Conservation (phyloP, 495 filamentous ascomycete species). For the Thermochaetoides thermophila region DNA sequence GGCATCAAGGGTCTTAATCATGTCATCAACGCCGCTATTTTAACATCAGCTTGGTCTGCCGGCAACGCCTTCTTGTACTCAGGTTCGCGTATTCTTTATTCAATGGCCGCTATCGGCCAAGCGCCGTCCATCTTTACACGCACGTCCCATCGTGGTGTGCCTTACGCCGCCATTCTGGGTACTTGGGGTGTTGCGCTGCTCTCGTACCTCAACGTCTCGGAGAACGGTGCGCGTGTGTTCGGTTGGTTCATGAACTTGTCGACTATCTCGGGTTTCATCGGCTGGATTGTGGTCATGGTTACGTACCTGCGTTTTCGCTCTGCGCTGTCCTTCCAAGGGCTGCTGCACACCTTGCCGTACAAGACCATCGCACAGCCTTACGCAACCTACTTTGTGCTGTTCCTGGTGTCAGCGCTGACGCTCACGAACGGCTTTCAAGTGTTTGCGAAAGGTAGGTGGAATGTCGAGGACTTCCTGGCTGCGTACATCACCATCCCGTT, state of each 20-base stretch:
- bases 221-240: constrained; percentile 42
- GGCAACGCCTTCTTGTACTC: constrained; percentile 74
- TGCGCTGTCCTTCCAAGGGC: constrained; percentile 23
- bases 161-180: constrained; percentile 44
- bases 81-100: constrained; percentile 63
- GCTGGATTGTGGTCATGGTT: constrained; percentile 34
- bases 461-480: constrained; percentile 26
- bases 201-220: constrained; percentile 46
- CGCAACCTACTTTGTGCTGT: constrained; percentile 22
- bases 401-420: constrained; percentile 25
- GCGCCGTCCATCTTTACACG: constrained; percentile 43
- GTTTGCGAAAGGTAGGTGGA: constrained; percentile 23
- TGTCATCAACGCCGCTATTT: constrained; percentile 32
- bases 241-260: constrained; percentile 41
- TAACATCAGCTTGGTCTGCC: constrained; percentile 37
- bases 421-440: constrained; percentile 35
- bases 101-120: constrained; percentile 46
- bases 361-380: constrained; percentile 28
- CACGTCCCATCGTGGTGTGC: constrained; percentile 44
- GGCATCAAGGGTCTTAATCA: constrained; percentile 32
- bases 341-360: constrained; percentile 26
- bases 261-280: constrained; percentile 34
- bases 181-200: constrained; percentile 39
- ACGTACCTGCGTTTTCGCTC: constrained; percentile 34
- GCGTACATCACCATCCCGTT: constrained; percentile 35